Evolutionary conservation across 441 rosid species (phyloP), one percentile per base, ranked within the genome.

Genomic region (Adansonia grandidieri): DNA sequence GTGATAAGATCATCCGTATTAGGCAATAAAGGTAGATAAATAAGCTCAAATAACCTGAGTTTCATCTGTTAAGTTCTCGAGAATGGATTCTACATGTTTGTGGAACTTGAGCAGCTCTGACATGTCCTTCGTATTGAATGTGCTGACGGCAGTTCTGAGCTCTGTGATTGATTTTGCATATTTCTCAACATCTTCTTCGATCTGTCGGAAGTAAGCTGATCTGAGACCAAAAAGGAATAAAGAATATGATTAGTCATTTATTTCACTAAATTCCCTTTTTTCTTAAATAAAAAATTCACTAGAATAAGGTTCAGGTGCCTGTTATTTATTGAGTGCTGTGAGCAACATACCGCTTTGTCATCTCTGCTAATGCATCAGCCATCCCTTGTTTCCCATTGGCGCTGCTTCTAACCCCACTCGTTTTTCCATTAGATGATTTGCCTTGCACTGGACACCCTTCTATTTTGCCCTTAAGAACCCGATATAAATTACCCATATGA

Each of bases 301-400:
- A 9, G 11, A 14, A 11, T 72, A 37, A 63, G 68, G 48, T 51
- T 13, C 61, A 11, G 45, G 58, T 15, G 15, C 19, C 62, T 32
- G 7, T 3, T 69, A 32, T 42, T 58, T 17, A 11, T 58, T 47
- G 6, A 61, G 17, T 42, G 28, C 54, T 20, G 11, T 20, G n/a
- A 62, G 51, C 13, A 75, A 42, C 10, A 17, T 86, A 90, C 91
- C 95, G 90, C 84, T 89, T 93, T 51, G 97, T 92, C 80, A 91
- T 96, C 88, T 96, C 97, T 58, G 97, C 95, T 10, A 96, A 88
- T 51, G 99, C 99, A 85, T 96, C 98, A 54, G 99, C 97, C 97
- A 93, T 91, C 81, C 98, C 98, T 87, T 92, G 93, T 78, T 92
- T 90, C 56, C 94, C 96, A 0, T 82, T 79, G 50, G 70, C 65